Percentiles rank a stretch among this genome's conserved stretches.
Conservation (phyloP, 805 yeast genomes). For the Ogataea nakhonphanomensis region DNA sequence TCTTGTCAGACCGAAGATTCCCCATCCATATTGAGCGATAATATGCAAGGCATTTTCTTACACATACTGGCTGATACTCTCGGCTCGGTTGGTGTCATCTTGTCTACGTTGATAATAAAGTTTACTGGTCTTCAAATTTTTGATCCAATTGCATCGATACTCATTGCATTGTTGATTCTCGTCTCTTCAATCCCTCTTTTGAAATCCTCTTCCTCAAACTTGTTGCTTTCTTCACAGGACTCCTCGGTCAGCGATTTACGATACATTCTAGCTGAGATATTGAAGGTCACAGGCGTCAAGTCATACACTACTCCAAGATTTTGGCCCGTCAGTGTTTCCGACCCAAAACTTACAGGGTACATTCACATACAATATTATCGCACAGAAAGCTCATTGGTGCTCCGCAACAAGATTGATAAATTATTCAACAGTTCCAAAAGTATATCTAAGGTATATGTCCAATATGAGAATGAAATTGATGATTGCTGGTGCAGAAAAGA, state of each 20-base stretch:
- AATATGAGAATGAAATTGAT: slow-evolving; percentile 37
- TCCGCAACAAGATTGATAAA: slow-evolving; percentile 29
- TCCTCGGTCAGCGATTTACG: slow-evolving; percentile 62
- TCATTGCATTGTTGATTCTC: slow-evolving; percentile 79
- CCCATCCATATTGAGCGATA: slow-evolving; percentile 45
- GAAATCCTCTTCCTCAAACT: slow-evolving; percentile 71
- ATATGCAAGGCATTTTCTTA: slow-evolving; percentile 90
- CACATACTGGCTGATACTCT: slow-evolving; percentile 94
- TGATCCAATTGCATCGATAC: slow-evolving; percentile 88
- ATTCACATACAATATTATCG: slow-evolving; percentile 72
- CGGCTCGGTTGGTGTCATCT: slow-evolving; percentile 96
- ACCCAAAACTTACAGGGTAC: slow-evolving; percentile 58
- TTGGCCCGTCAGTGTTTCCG: slow-evolving; percentile 61
- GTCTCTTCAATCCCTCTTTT: slow-evolving; percentile 81
- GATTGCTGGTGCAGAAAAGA: slow-evolving; percentile 38
- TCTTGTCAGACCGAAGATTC: slow-evolving; percentile 5
- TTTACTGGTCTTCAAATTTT: slow-evolving; percentile 67
- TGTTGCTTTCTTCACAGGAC: slow-evolving; percentile 54
- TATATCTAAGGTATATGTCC: slow-evolving; percentile 29
- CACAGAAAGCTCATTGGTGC: slow-evolving; percentile 29
- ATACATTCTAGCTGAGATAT: slow-evolving; percentile 62
- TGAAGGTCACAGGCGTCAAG: slow-evolving; percentile 71
- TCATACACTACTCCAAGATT: slow-evolving; percentile 88
- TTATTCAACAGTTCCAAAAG: slow-evolving; percentile 21
- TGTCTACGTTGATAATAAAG: slow-evolving; percentile 77